phyloP scores from a whole-genome alignment of 169 alveolate genomes.

The Cyclospora cayetanensis region DNA sequence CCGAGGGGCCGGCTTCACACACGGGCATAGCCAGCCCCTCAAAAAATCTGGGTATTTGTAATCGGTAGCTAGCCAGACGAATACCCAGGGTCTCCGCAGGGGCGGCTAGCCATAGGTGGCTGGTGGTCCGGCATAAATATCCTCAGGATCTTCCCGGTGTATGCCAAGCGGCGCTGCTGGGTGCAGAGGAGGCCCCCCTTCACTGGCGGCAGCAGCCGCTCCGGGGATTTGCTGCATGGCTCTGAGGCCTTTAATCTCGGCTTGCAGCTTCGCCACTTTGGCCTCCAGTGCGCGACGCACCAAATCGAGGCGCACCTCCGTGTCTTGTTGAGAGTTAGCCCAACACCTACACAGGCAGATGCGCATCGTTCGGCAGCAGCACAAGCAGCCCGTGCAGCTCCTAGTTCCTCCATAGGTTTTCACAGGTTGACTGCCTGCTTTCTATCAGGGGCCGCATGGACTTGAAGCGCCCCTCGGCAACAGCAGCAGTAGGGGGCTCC shows the following conservation, averaged over 20 bases:
- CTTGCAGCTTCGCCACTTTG: conserved; percentile 10
- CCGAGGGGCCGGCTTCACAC: no score
- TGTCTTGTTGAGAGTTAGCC: conserved; percentile 60
- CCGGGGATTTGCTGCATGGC: neutral
- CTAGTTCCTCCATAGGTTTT: neutral
- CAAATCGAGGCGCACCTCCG: conserved; percentile 32
- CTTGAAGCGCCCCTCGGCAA: neutral
- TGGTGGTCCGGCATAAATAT: neutral
- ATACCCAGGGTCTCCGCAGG: no score
- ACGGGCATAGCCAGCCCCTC: no score
- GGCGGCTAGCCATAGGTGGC: neutral
- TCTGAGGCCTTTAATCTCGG: neutral
- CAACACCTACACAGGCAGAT: conserved; percentile 21
- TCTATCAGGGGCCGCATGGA: neutral
- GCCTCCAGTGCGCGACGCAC: conserved; percentile 44
- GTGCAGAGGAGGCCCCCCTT: neutral
- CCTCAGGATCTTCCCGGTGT: neutral
- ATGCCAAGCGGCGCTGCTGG: neutral
- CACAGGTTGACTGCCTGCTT: neutral
- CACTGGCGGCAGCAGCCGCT: neutral
- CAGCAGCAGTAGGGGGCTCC: neutral
- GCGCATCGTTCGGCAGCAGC: no score
- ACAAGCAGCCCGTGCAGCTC: neutral
- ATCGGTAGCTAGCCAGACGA: neutral
- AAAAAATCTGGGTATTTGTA: no score